Evolutionary conservation across 768 basidiomycete species (phyloP), one percentile per base, ranked within the genome.

Genomic region (Sutorius australiensis): DNA sequence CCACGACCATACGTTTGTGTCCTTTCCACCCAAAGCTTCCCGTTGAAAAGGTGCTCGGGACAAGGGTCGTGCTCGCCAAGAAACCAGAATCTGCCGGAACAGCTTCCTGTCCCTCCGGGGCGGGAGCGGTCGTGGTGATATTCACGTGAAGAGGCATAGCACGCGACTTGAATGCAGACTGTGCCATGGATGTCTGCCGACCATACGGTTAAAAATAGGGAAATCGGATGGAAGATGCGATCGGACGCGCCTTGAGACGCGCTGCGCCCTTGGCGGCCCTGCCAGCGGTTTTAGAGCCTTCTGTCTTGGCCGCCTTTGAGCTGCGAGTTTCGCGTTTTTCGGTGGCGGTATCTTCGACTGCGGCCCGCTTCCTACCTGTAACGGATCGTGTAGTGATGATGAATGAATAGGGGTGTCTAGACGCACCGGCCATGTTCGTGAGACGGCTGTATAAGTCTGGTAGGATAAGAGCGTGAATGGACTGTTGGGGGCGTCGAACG

Each of bases 11-110:
- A 24, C 83, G 78, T 66, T 84, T 86, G 66, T 69, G 80, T 2
- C 85, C 89, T 66, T 90, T 92, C 90, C 90, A 92, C 16, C 91
- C 90, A 65, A 86, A 89, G 63, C 86, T 88, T 11, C 89, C 88
- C 0, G 88, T 89, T 13, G 73, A 61, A 68, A 92, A 90, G 36
- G 79, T 73, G 53, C 70, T 78, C 2, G 90, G 80, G 4, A 77
- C 58, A 7, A 90, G 75, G 0, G 79, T 77, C 19, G 83, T 65
- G 38, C 70, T 76, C 14, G 80, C 81, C 56, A 90, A 73, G 64
- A 80, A 76, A 10, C 86, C 88, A 27, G 81, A 74, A 67, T 89
- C 89, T 4, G 65, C 68, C 4, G 70, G 61, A 5, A 62, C 59
- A 11, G 72, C 56, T 17, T 64, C 66, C 21, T 71, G 63, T 30